phyloP scores from a whole-genome alignment of 148 eudicot genomes.

The Salicornia ramosissima region DNA sequence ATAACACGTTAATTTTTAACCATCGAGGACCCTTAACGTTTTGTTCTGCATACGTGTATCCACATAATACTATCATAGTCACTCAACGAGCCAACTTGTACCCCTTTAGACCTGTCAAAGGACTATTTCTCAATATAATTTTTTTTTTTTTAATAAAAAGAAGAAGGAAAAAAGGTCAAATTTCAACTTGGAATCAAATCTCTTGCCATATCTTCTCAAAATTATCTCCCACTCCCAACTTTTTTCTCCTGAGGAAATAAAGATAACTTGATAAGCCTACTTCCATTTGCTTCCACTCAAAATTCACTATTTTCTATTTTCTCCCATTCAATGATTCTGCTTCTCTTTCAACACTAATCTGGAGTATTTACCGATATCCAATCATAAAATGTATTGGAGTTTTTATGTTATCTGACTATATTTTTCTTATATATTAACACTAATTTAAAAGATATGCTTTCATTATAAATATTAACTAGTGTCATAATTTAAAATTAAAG shows the following conservation, averaged over 20 bases:
- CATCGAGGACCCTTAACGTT: not conserved
- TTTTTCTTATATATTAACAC: too few relatives aligned
- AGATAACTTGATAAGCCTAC: constrained; percentile 12
- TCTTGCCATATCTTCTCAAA: not conserved
- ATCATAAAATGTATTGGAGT: not conserved
- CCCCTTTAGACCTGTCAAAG: constrained; percentile 14
- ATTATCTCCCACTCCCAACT: constrained; percentile 3
- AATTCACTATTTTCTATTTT: not conserved
- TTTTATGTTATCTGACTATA: too few relatives aligned
- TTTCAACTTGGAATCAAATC: constrained; percentile 9
- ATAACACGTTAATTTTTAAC: too few relatives aligned
- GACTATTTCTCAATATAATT: not conserved
- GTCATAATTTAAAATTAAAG: too few relatives aligned
- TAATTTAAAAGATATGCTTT: too few relatives aligned
- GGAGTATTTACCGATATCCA: not conserved
- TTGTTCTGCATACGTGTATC: constrained; percentile 14
- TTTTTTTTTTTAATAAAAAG: not conserved
- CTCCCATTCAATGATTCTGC: not conserved
- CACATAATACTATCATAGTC: not conserved
- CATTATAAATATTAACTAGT: too few relatives aligned
- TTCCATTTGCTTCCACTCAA: constrained; percentile 17
- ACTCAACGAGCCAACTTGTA: not conserved
- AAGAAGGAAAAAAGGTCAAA: not conserved
- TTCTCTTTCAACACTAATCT: not conserved
- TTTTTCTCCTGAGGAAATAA: constrained; percentile 11